Evolutionary conservation across 352 stramenopile species (phyloP).

Genomic region (Phytophthora boehmeriae): DNA sequence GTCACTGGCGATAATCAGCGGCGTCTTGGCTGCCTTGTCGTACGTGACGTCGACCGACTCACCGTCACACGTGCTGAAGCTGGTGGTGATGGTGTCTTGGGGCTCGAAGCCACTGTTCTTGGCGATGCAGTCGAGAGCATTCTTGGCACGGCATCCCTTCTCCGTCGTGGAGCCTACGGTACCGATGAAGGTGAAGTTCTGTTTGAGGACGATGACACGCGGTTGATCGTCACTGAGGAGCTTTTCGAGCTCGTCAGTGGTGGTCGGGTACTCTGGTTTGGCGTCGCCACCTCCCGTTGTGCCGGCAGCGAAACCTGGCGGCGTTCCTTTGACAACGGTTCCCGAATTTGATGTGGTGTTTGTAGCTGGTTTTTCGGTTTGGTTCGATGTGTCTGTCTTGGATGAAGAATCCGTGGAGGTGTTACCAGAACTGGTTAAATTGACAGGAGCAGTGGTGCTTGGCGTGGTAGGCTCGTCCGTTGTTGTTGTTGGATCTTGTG

Average conservation of each 20-base stretch:
- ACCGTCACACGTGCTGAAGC: slow-evolving; percentile 37
- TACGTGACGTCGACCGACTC: slow-evolving; percentile 20
- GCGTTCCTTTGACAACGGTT: too few relatives aligned
- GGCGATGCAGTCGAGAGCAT: slow-evolving; percentile 41
- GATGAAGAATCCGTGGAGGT: too few relatives aligned
- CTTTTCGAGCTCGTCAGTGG: slow-evolving; percentile 40
- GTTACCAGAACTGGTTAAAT: too few relatives aligned
- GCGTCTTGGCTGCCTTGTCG: slow-evolving; percentile 11
- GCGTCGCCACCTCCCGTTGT: slow-evolving; percentile 47
- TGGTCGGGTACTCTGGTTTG: slow-evolving; percentile 40
- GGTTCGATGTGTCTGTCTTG: too few relatives aligned
- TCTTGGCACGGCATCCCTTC: slow-evolving; percentile 40
- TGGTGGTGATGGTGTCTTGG: slow-evolving; percentile 50
- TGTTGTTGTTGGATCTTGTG: too few relatives aligned
- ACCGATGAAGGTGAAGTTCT: slow-evolving; percentile 49
- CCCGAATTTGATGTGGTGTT: too few relatives aligned
- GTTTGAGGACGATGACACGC: slow-evolving; percentile 50
- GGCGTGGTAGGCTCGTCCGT: too few relatives aligned
- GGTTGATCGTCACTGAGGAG: slow-evolving; percentile 36
- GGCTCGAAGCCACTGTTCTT: slow-evolving; percentile 54
- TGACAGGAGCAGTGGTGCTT: too few relatives aligned
- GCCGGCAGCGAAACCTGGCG: slow-evolving; percentile 21
- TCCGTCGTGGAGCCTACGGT: slow-evolving; percentile 50
- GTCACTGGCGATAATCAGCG: slow-evolving; percentile 22
- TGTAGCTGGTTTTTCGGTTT: too few relatives aligned